Base-by-base conservation (phyloP, 148 eudicot species). In the Oxyria digyna region DNA sequence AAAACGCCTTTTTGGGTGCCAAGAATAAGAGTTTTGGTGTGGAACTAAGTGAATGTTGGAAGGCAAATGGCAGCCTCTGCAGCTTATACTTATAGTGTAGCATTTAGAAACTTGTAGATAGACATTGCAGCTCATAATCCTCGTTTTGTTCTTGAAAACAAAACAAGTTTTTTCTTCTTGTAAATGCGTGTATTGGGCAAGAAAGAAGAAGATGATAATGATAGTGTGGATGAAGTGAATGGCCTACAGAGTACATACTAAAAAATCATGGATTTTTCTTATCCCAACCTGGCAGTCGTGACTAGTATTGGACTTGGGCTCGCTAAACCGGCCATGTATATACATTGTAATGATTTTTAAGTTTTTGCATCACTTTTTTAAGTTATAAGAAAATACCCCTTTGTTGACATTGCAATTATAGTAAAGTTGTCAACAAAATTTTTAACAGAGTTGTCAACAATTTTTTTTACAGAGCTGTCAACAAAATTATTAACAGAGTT, bases 201-300 rank as follows among this genome's bases (percentile, higher is more conserved):
- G 62, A 23, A 52, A 21, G 62, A 52, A 52, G 23, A 23, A 23
- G 13, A 10, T 23, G 62, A 52, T 52, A 52, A 23, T 23, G 15
- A 52, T 52, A 52, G 17, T 52, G 31, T 52, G 31, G 62, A 52
- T 52, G 62, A 49, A 49, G 55, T 49, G 55, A 52, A 52, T 52
- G 62, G 29, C 62, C 26, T 23, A 24, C 31, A 6, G n/a, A 13
- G 3, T 46, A n/a, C n/a, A n/a, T n/a, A n/a, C n/a, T n/a, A n/a
- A n/a, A n/a, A n/a, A n/a, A n/a, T n/a, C n/a, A n/a, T 21, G 59
- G 12, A 20, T 50, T 21, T 14, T 52, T 52, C 62, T 52, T 52
- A 52, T 52, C 62, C 29, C 31, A 10, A 52, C 5, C 29, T 52
- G 62, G 27, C 62, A 46, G 52, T 46, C 18, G 23, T 8, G 52